Conservation (phyloP, 306 rosid species). For the Fragaria ananassa region DNA sequence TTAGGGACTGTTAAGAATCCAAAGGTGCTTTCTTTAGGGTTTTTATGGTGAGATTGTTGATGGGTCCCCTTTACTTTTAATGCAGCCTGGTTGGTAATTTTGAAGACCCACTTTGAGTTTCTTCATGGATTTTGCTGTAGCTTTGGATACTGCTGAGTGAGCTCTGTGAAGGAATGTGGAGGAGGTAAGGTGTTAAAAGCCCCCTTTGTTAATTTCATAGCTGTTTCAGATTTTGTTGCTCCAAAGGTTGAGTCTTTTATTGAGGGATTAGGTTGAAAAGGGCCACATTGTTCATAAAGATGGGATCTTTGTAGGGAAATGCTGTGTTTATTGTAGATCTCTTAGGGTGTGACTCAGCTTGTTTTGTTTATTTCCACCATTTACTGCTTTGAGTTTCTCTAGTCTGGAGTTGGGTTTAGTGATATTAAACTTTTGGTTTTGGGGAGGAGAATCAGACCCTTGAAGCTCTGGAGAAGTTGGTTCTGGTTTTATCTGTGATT, state of each 20-base stretch:
- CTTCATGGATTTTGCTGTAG: slow-evolving; percentile 41
- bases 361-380: slow-evolving; percentile 23
- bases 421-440: neutral
- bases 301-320: slow-evolving; percentile 40
- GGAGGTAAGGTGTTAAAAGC: slow-evolving; percentile 24
- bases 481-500: slow-evolving; percentile 13
- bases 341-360: slow-evolving; percentile 30
- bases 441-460: slow-evolving; percentile 19
- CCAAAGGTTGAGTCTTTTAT: slow-evolving; percentile 26
- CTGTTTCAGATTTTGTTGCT: slow-evolving; percentile 22
- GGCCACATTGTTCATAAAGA: slow-evolving; percentile 37
- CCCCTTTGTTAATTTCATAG: slow-evolving; percentile 8
- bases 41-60: slow-evolving; percentile 26
- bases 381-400: slow-evolving; percentile 30
- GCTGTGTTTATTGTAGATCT: slow-evolving; percentile 44
- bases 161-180: slow-evolving; percentile 18
- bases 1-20: slow-evolving; percentile 18
- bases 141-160: slow-evolving; percentile 8
- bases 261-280: slow-evolving; percentile 12
- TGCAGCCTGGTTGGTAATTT: slow-evolving; percentile 42
- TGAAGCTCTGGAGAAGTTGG: slow-evolving; percentile 26
- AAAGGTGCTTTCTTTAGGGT: slow-evolving; percentile 21
- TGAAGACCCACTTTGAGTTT: slow-evolving; percentile 41
- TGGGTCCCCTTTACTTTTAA: slow-evolving; percentile 64
- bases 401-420: slow-evolving; percentile 32